Evolutionary conservation across 2,329 filamentous ascomycete genomes (phyloP).

Genomic region (Cadophora malorum): DNA sequence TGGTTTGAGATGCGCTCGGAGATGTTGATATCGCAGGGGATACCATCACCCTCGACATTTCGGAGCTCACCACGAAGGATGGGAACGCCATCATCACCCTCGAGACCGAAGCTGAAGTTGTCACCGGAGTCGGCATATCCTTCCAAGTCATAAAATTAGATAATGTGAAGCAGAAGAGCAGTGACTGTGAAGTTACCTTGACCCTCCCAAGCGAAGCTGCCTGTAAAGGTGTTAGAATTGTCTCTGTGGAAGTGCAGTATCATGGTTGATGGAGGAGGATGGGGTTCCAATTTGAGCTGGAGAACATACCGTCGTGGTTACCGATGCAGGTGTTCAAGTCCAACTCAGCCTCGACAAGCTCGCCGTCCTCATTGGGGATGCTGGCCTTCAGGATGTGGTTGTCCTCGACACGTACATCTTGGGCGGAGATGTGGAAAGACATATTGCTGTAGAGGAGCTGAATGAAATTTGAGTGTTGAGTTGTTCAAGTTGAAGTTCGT

Average conservation of each 20-base stretch:
- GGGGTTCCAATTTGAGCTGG: no score
- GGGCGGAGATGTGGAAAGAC: conserved; percentile 59
- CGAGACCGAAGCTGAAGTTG: conserved; percentile 48
- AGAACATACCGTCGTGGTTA: conserved; percentile 55
- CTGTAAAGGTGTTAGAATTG: not conserved
- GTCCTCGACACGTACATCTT: conserved; percentile 54
- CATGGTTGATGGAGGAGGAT: no score
- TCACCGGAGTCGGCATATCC: conserved; percentile 48
- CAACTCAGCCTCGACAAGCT: conserved; percentile 52
- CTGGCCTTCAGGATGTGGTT: conserved; percentile 60
- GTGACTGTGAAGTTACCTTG: conserved; percentile 10
- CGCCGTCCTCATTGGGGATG: conserved; percentile 52
- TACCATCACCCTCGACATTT: conserved; percentile 45
- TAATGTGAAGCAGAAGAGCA: not conserved
- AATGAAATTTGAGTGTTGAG: not conserved
- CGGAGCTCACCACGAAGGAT: conserved; percentile 49
- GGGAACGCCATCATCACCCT: conserved; percentile 50
- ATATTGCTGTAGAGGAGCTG: conserved; percentile 52
- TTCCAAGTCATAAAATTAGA: conserved; percentile 17
- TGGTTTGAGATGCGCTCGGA: conserved; percentile 51
- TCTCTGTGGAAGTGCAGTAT: not conserved
- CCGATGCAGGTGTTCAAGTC: conserved; percentile 62
- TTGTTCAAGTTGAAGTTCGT: not conserved
- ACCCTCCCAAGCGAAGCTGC: conserved; percentile 47
- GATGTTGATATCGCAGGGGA: conserved; percentile 50